These are phyloP conservation scores for Vaccinium darrowii DNA, from an alignment of 148 eudicot species.

Conservation along the genomic window DNA sequence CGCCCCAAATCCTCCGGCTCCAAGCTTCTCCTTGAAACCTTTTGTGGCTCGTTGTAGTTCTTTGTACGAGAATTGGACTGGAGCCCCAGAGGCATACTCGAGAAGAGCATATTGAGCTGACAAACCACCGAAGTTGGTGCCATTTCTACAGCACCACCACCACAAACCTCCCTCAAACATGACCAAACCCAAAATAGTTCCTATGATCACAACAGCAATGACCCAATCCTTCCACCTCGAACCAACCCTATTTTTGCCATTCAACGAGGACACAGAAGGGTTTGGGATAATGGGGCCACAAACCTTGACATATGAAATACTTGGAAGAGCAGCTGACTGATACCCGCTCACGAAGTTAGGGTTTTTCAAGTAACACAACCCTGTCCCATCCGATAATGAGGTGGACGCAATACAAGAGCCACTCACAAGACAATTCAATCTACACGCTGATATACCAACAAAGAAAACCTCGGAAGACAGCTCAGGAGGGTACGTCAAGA, in stretches of 20 bases:
- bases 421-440: constrained; percentile 45
- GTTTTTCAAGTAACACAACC: constrained; percentile 53
- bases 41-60: constrained; percentile 68
- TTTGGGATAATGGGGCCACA: constrained; percentile 31
- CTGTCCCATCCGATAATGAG: constrained; percentile 63
- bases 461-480: background rate
- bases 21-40: constrained; percentile 84
- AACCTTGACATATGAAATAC: background rate
- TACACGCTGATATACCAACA: background rate
- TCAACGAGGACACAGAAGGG: constrained; percentile 34
- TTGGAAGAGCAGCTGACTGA: constrained; percentile 1
- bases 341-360: constrained; percentile 12
- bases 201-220: constrained; percentile 50
- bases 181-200: constrained; percentile 38
- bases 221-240: constrained; percentile 48
- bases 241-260: background rate
- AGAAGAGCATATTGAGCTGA: constrained; percentile 72
- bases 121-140: constrained; percentile 49
- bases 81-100: constrained; percentile 92
- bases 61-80: constrained; percentile 70
- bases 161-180: constrained; percentile 57
- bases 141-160: constrained; percentile 75
- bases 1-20: constrained; percentile 84
- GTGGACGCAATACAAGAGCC: constrained; percentile 71
- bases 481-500: constrained; percentile 10